These are phyloP conservation scores for Ophiostoma himal-ulmi DNA, from an alignment of 2,329 filamentous ascomycete genomes.

Conservation along the genomic window DNA sequence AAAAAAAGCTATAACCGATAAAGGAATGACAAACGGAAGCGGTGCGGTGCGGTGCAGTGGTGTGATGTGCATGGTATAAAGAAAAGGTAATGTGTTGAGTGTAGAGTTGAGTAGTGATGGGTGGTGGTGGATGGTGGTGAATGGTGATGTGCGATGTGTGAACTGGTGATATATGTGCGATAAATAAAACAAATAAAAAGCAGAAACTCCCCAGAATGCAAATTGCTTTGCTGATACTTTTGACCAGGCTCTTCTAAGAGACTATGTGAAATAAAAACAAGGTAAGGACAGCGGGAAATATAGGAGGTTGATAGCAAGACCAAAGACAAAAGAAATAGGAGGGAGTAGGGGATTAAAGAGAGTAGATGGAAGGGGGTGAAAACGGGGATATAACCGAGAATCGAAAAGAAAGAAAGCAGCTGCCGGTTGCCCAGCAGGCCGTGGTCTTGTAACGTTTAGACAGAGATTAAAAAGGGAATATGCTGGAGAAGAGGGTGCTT, in stretches of 20 bases:
- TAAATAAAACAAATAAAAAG: not conserved
- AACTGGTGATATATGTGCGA: not conserved
- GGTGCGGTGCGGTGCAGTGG: conserved; percentile 8
- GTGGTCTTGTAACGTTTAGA: not conserved
- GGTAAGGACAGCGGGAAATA: not conserved
- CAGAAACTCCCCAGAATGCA: not conserved
- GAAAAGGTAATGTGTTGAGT: not conserved
- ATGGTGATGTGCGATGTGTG: not conserved
- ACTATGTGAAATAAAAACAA: not conserved
- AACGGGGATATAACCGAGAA: not conserved
- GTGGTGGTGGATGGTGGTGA: not conserved
- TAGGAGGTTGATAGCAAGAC: not conserved
- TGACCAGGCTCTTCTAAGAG: not conserved
- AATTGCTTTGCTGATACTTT: conserved; percentile 13
- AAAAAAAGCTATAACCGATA: not conserved
- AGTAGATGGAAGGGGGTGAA: not conserved
- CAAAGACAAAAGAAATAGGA: conserved; percentile 5
- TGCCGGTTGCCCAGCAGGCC: not conserved
- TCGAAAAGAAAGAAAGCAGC: not conserved
- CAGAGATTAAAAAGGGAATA: not conserved
- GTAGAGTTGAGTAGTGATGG: not conserved
- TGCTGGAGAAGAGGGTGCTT: conserved; percentile 10
- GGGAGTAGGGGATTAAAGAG: not conserved
- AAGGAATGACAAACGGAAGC: conserved; percentile 2
- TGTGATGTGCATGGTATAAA: not conserved